phyloP scores from a whole-genome alignment of 371 early-diverging fungal species.

The Coemansia sp. region DNA sequence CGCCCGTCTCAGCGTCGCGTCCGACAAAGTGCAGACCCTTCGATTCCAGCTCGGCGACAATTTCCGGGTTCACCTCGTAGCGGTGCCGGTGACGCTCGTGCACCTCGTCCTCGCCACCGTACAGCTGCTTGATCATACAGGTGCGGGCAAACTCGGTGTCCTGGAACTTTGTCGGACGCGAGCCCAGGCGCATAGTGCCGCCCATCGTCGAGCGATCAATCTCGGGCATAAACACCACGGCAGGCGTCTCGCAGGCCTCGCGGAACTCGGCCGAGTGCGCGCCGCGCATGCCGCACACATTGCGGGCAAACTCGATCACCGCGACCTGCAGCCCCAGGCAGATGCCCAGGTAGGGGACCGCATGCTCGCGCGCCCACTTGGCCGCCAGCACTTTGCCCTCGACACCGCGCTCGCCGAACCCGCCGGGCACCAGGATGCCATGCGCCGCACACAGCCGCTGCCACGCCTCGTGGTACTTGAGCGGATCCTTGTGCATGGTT shows the following conservation, averaged over 20 bases:
- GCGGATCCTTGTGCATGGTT: constrained; percentile 69
- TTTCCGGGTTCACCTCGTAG: constrained; percentile 96
- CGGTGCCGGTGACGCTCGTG: constrained; percentile 98
- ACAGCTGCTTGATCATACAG: constrained; percentile 57
- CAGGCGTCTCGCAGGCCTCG: constrained; percentile 61
- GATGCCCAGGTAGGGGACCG: constrained; percentile 98
- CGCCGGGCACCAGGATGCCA: constrained; percentile 99
- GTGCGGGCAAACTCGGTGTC: constrained; percentile 56
- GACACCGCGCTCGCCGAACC: constrained; percentile 97
- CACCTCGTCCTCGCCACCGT: constrained; percentile 63
- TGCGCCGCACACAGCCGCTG: constrained; percentile 79
- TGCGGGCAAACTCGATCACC: constrained; percentile 98
- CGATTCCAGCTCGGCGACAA: constrained; percentile 73
- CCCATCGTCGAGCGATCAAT: constrained; percentile 94
- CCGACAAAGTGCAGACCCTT: constrained; percentile 93
- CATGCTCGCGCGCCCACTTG: constrained; percentile 98
- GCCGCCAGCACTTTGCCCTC: constrained; percentile 98
- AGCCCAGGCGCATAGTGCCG: constrained; percentile 96
- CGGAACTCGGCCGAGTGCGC: constrained; percentile 91
- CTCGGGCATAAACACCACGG: constrained; percentile 97
- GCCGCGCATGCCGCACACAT: constrained; percentile 82
- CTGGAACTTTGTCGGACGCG: constrained; percentile 84
- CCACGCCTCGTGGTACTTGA: constrained; percentile 96
- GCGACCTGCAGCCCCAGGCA: constrained; percentile 99
- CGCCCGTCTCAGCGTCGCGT: constrained; percentile 81